Base-by-base conservation (phyloP, 345 rosid species). In the Litchi chinensis region DNA sequence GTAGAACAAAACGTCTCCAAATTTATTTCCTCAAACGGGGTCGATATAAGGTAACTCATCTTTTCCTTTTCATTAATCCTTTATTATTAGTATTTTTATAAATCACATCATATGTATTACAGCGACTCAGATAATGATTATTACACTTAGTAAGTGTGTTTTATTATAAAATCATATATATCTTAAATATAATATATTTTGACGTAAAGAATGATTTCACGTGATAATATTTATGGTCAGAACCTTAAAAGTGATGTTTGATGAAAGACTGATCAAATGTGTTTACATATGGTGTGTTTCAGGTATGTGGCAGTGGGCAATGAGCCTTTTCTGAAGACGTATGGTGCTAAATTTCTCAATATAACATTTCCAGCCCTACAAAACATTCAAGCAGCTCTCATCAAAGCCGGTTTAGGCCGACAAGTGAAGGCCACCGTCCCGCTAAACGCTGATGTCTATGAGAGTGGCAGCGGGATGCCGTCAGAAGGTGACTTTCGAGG, bases 241-340 rank as follows among this genome's bases (percentile, higher is more conserved):
- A 41, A 41, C 8, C 44, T 41, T 8, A 41, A 0, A 5, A 41
- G 8, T 41, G 37, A 32, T 32, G 37, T 32, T 32, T 32, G 37
- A 41, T 39, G 24, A 39, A 64, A 10, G 12, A 24, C 19, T 32
- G 37, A 32, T 10, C 15, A 10, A 15, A 56, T 32, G 11, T 37
- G 5, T 22, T 19, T 75, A 2, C 6, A 18, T 7, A 13, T 6
- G 41, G 10, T 40, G 50, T 24, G 24, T 78, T 63, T 22, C 41
- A 94, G 98, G 87, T 81, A 84, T 39, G 98, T 94, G 59, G 98
- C 98, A 0, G 95, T 97, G 71, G 99, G 93, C 19, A 97, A 94
- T 60, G 99, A 97, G 71, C 98, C 98, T 24, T 92, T 97, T 77
- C 89, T 97, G 32, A 85, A 85, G 62, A 84, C 87, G 0, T 97